Conservation (phyloP, 2,329 filamentous ascomycete genomes). For the Aureobasidium sp. region DNA sequence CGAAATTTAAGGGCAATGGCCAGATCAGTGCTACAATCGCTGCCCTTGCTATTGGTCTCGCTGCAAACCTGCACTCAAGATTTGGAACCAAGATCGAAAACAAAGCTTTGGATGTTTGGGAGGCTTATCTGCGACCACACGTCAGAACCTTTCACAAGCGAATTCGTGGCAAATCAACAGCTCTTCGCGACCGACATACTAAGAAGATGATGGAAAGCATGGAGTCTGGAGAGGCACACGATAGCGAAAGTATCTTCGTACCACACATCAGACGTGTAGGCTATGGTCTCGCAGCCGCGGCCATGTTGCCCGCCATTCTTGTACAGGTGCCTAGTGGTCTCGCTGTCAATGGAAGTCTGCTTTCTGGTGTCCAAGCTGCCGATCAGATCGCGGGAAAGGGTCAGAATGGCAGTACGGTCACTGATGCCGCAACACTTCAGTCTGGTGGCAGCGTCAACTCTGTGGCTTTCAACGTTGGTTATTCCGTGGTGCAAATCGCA, state of each 20-base stretch:
- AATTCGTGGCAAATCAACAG: conserved; percentile 26
- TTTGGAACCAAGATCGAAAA: conserved; percentile 55
- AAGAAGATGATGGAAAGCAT: conserved; percentile 23
- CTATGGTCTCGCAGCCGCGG: conserved; percentile 74
- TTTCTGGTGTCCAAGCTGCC: conserved; percentile 51
- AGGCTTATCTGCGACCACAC: conserved; percentile 41
- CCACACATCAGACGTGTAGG: conserved; percentile 44
- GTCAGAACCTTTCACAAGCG: conserved; percentile 20
- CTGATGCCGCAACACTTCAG: conserved; percentile 30
- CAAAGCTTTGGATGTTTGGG: conserved; percentile 48
- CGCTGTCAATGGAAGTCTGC: conserved; percentile 50
- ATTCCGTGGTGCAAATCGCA: conserved; percentile 43
- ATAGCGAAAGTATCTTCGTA: conserved; percentile 26
- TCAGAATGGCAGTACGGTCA: conserved; percentile 39
- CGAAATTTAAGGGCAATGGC: conserved; percentile 60
- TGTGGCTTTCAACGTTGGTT: conserved; percentile 42
- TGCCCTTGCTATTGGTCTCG: conserved; percentile 66
- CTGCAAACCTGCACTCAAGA: conserved; percentile 73
- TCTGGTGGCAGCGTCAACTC: conserved; percentile 31
- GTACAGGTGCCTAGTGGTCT: conserved; percentile 56
- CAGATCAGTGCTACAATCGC: conserved; percentile 74
- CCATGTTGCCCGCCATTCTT: conserved; percentile 82
- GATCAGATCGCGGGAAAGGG: conserved; percentile 45
- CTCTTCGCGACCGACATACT: conserved; percentile 18
- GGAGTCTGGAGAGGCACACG: conserved; percentile 15